Evolutionary conservation across 176 grass and related monocot genomes (phyloP).

Genomic region (Oryza australiensis): DNA sequence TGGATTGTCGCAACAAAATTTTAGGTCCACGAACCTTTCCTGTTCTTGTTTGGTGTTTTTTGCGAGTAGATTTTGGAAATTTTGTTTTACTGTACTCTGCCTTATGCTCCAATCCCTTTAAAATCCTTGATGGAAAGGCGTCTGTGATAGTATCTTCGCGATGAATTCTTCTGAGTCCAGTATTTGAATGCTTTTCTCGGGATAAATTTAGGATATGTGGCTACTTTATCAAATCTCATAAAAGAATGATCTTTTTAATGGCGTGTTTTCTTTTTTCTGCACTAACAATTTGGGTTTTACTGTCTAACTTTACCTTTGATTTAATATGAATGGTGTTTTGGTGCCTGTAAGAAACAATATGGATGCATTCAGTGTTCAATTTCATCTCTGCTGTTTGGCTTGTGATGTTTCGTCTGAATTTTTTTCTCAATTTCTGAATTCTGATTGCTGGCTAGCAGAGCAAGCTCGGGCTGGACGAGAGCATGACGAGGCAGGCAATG

Average conservation of each 20-base stretch:
- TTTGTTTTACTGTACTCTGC: not conserved
- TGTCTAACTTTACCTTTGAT: not conserved
- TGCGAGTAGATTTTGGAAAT: not conserved
- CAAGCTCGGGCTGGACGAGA: slow-evolving; percentile 72
- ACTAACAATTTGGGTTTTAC: not conserved
- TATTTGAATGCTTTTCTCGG: not conserved
- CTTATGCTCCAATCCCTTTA: not conserved
- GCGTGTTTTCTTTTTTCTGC: not conserved
- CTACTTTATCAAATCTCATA: not conserved
- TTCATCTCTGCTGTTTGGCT: not conserved
- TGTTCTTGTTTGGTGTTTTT: not conserved
- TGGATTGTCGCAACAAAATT: not conserved
- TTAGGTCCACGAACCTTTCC: not conserved
- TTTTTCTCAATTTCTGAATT: not conserved
- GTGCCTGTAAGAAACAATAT: not conserved
- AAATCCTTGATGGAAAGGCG: not conserved
- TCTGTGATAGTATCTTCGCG: not conserved
- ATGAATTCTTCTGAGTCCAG: not conserved
- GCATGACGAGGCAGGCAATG: slow-evolving; percentile 63
- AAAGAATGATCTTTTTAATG: slow-evolving; percentile 11
- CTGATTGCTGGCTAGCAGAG: slow-evolving; percentile 48
- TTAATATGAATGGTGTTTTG: not conserved
- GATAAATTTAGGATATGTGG: not conserved
- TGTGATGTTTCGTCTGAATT: slow-evolving; percentile 4
- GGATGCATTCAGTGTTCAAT: not conserved